Evolutionary conservation across 202 grass and related monocot genomes (phyloP), one percentile per base, ranked within the genome.

Genomic region (Zoysia matrella): DNA sequence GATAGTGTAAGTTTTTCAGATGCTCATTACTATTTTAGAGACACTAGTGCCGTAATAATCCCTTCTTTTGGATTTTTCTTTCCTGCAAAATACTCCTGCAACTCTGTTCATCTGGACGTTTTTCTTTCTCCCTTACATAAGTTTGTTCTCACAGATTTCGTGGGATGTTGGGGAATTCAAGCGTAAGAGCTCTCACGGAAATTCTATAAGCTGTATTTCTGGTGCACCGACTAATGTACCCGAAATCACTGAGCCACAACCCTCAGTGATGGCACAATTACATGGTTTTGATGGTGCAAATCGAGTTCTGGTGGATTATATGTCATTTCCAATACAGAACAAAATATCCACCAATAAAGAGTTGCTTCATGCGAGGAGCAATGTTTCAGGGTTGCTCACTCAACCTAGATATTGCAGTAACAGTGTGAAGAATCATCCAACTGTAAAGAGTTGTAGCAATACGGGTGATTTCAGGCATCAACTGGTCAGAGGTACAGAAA

Each of bases 1-100:
- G 48, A 83, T 83, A 7, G 11, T 60, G 88, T 90, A 86, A 76
- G 80, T 41, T 83, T 13, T 66, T 73, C 7, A 41, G 43, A 63
- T 73, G 22, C 14, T 63, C 68, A 11, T 0, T 67, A 1, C 46
- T 62, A 40, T 53, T 85, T 22, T 10, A 2, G 52, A 2, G 56
- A 13, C 4, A 52, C 53, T 15, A 5, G 14, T 14, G 1, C 66
- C 10, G 51, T 46, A 36, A 50, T 43, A 5, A 22, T 60, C 39
- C 8, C 1, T 40, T 14, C n/a, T 9, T 18, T 36, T 48, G 10
- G 42, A 56, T 5, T 57, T 69, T 45, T 45, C 14, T 56, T 18
- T 10, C 1, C 65, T 42, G 13, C 41, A 42, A 12, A 6, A 4
- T 65, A 67, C 42, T 70, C 12, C 3, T 75, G 15, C 65, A 22